Conservation (phyloP, 164 flowering plant genomes). For the Magnolia officinalis region DNA sequence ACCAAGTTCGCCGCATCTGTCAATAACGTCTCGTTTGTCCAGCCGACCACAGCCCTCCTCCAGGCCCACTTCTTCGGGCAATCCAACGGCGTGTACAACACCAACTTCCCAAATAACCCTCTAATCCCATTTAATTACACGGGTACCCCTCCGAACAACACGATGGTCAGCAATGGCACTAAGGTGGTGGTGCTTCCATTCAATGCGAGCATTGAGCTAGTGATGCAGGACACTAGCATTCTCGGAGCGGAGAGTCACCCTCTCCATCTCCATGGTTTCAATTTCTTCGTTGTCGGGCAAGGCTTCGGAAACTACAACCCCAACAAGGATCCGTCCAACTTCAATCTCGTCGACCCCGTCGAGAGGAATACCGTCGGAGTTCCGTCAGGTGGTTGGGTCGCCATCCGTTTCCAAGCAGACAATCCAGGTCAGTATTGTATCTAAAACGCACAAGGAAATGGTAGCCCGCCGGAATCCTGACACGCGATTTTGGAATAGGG, state of each 20-base stretch:
- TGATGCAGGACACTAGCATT: constrained; percentile 57
- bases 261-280: no score
- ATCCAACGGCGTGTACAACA: constrained; percentile 49
- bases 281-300: no score
- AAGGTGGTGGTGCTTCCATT: constrained; percentile 35
- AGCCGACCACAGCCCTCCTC: constrained; percentile 39
- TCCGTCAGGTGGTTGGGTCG: constrained; percentile 60
- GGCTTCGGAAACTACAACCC: no score
- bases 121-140: constrained; percentile 39
- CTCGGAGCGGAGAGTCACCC: constrained; percentile 56
- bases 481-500: neutral
- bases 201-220: constrained; percentile 48
- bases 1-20: constrained; percentile 39
- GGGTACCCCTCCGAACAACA: constrained; percentile 44
- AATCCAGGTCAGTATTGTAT: constrained; percentile 41
- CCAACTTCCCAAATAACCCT: constrained; percentile 45
- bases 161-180: constrained; percentile 38
- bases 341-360: no score
- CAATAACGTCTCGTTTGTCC: constrained; percentile 44
- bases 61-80: constrained; percentile 38
- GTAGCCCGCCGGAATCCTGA: neutral
- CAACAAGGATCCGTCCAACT: no score
- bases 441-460: no score
- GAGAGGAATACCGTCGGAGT: constrained; percentile 59
- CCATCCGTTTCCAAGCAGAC: constrained; percentile 53